Conservation (phyloP, 148 eudicot genomes). For the Bassia scoparia region DNA sequence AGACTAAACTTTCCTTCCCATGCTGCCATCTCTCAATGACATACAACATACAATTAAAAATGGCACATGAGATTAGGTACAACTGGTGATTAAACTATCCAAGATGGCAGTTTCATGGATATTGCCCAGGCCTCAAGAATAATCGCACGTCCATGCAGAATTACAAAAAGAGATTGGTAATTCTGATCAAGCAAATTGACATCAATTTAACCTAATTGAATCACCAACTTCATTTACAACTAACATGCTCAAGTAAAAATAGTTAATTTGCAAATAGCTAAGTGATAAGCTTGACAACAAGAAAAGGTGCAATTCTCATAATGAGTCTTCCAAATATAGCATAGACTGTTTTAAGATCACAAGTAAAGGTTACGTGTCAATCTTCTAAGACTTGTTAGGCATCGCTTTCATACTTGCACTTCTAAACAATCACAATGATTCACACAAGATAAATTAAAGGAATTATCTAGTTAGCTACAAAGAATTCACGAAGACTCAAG, state of each 20-base stretch:
- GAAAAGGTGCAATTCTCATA: not conserved
- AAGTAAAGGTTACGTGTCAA: not conserved
- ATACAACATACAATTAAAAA: slow-evolving; percentile 13
- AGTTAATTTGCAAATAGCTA: not conserved
- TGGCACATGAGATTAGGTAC: slow-evolving; percentile 21
- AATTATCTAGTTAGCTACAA: not conserved
- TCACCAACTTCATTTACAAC: slow-evolving; percentile 16
- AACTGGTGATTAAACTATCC: slow-evolving; percentile 4
- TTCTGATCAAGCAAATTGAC: not conserved
- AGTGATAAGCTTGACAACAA: slow-evolving; percentile 4
- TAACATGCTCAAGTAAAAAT: slow-evolving; percentile 2
- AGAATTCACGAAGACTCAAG: not conserved
- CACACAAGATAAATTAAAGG: not conserved
- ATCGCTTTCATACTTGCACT: not conserved
- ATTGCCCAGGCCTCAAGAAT: slow-evolving; percentile 1
- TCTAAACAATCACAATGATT: not conserved
- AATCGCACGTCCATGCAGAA: slow-evolving; percentile 9
- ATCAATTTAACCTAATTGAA: not conserved
- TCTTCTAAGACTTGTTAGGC: not conserved
- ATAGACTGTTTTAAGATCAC: not conserved
- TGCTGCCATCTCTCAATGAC: not conserved
- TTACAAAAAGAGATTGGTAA: not conserved
- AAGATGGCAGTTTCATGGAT: slow-evolving; percentile 17
- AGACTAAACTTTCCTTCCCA: slow-evolving; percentile 2
- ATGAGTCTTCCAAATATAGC: not conserved